Base-by-base conservation (phyloP, 129 eudicot genomes). In the Scalesia atractyloides region DNA sequence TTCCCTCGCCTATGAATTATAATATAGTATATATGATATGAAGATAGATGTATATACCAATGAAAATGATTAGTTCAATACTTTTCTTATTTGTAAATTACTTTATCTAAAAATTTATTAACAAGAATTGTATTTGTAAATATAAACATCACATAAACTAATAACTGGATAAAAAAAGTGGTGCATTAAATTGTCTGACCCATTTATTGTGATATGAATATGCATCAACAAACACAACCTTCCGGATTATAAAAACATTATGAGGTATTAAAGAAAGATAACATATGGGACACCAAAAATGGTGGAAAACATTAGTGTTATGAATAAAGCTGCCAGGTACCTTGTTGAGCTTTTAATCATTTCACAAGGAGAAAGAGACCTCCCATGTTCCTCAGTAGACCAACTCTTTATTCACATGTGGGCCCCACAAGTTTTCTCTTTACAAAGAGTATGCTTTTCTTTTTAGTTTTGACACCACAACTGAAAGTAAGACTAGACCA, bases 261-360 rank as follows among this genome's bases (percentile, higher is more conserved):
- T 16, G 13, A 49, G 17, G 30, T 11, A 56, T 56, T 11, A 11
- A 39, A 48, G 41, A 69, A 34, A 66, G 24, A 15, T 57, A 36
- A 72, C 11, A 56, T 50, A 65, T 72, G 73, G 77, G 73, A 79
- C 83, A 78, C 72, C 54, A 59, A 63, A 79, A 74, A 75, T 69
- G 77, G 70, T 22, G 61, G 66, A 52, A 60, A 62, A 57, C 79
- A 68, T 62, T 74, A 64, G 80, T 14, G 54, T 54, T 69, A 67
- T 69, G 64, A 75, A 69, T 69, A 81, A 75, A 81, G 84, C 8
- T 63, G 73, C 12, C 48, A 13, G 48, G 63, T 80, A 39, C 53
- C 72, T 41, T 68, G 8, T 58, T 24, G 50, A 49, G 57, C 81
- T 68, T 81, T 83, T 75, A 76, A 81, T 81, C 85, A 81, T 81